A percentile compares a stretch with the other conserved stretches of the same genome.
These are phyloP conservation scores for Lachancea thermotolerans DNA, from an alignment of 805 yeast genomes.

Conservation along the genomic window DNA sequence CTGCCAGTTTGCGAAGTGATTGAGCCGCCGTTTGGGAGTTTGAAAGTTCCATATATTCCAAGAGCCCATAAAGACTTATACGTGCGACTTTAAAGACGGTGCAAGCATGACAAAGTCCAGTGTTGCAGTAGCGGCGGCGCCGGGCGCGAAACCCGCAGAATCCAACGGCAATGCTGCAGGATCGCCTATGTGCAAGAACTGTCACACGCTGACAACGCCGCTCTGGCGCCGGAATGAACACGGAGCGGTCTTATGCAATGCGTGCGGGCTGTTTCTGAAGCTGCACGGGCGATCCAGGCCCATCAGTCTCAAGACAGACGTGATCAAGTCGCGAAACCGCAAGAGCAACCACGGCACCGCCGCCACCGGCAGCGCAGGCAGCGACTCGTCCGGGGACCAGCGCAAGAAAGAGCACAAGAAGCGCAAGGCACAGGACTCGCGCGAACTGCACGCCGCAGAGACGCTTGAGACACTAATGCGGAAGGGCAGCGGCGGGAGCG, in stretches of 20 bases:
- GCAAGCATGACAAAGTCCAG: conserved; percentile 2
- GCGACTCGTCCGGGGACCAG: conserved; percentile 11
- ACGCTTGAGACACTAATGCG: conserved; percentile 18
- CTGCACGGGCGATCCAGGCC: conserved; percentile 92
- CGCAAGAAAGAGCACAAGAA: conserved; percentile 28
- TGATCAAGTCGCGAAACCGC: conserved; percentile 85
- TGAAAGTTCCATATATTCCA: too few species aligned
- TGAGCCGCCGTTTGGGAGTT: too few species aligned
- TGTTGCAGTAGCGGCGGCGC: conserved; percentile 1
- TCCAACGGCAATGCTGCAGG: conserved; percentile 4
- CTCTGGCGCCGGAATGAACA: conserved; percentile 92
- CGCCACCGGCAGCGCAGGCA: conserved; percentile 20
- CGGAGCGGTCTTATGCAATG: conserved; percentile 87
- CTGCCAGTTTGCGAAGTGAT: too few species aligned
- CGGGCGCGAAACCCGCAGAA: not conserved
- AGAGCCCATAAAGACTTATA: too few species aligned
- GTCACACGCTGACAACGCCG: conserved; percentile 90
- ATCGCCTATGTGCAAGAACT: conserved; percentile 76
- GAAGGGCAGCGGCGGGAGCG: not conserved
- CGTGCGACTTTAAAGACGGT: not conserved
- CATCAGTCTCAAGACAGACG: conserved; percentile 83
- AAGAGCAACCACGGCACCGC: conserved; percentile 29
- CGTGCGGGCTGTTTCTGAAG: conserved; percentile 85
- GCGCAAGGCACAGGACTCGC: conserved; percentile 27
- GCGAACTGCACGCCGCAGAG: conserved; percentile 28